phyloP scores from a whole-genome alignment of 1,284 basidiomycete species.

The Earliella scabrosa region DNA sequence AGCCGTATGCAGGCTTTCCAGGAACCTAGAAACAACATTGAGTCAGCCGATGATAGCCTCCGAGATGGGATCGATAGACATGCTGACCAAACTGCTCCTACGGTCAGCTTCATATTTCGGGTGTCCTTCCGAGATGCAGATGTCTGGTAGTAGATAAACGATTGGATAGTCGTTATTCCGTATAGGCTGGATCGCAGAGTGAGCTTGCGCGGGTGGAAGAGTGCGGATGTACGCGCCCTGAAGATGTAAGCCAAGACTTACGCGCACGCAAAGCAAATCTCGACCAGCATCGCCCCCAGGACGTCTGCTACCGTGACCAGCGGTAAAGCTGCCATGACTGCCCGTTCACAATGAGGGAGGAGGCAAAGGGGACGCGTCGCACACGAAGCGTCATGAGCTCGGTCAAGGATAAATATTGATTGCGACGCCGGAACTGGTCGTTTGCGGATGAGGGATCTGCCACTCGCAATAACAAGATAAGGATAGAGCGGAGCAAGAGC shows the following conservation, averaged over 20 bases:
- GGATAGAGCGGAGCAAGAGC: no score
- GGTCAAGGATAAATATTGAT: no score
- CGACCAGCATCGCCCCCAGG: constrained; percentile 9
- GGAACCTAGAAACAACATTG: neutral
- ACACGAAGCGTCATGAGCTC: no score
- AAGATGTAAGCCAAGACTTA: neutral
- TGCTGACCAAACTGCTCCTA: constrained; percentile 8
- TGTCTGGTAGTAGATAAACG: constrained; percentile 9
- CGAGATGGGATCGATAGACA: no score
- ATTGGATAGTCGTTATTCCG: constrained; percentile 13
- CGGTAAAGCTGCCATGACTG: no score
- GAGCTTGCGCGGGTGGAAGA: neutral
- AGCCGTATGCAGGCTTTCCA: constrained; percentile 15
- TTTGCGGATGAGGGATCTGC: no score
- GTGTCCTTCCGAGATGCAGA: neutral
- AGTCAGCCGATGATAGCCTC: neutral
- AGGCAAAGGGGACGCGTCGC: no score
- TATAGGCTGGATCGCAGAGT: constrained; percentile 4
- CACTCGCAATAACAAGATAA: no score
- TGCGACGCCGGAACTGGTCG: no score
- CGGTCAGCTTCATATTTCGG: constrained; percentile 4
- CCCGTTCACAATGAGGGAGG: no score
- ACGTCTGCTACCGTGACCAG: no score
- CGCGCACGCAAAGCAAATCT: constrained; percentile 15
- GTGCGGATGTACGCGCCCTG: no score